These are phyloP conservation scores for Sugiyamaella boreocaroliniensis DNA, from an alignment of 805 yeast genomes.

Conservation along the genomic window DNA sequence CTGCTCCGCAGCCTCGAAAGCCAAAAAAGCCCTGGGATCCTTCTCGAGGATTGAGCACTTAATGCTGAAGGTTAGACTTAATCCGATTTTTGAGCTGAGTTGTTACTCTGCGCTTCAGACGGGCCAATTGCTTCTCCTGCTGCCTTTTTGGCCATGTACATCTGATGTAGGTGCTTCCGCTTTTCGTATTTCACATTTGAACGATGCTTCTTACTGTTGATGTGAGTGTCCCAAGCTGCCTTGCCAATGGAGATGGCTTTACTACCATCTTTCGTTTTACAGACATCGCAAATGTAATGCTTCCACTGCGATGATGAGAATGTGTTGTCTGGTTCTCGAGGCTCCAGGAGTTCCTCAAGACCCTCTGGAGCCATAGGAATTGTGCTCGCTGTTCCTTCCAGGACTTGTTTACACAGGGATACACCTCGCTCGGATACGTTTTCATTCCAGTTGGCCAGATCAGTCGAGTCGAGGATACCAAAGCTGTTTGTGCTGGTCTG, in stretches of 20 bases:
- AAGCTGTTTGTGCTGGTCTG: conserved; percentile 45
- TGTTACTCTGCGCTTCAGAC: background rate
- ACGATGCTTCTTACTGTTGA: conserved; percentile 60
- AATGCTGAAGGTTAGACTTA: background rate
- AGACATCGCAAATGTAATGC: conserved; percentile 60
- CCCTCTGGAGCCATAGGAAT: conserved; percentile 32
- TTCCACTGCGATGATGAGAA: conserved; percentile 44
- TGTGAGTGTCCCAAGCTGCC: conserved; percentile 62
- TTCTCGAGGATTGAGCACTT: conserved; percentile 2
- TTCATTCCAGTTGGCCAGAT: conserved; percentile 53
- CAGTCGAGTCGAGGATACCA: conserved; percentile 70
- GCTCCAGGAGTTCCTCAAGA: conserved; percentile 28
- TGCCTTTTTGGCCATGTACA: background rate
- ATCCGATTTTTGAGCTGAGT: too few relatives aligned
- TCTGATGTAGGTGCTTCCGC: conserved; percentile 6
- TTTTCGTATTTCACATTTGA: conserved; percentile 13
- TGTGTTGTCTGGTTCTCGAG: conserved; percentile 15
- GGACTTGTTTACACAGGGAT: conserved; percentile 39
- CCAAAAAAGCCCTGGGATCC: conserved; percentile 4
- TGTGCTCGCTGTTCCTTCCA: conserved; percentile 15
- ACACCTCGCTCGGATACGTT: conserved; percentile 53
- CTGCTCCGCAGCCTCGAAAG: conserved; percentile 3
- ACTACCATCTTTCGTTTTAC: conserved; percentile 47
- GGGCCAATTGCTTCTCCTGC: background rate
- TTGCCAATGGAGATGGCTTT: conserved; percentile 66